Percentiles rank a stretch among this genome's conserved stretches.
Conservation (phyloP, 257 asterid genomes). For the Solanum tarapatanum region DNA sequence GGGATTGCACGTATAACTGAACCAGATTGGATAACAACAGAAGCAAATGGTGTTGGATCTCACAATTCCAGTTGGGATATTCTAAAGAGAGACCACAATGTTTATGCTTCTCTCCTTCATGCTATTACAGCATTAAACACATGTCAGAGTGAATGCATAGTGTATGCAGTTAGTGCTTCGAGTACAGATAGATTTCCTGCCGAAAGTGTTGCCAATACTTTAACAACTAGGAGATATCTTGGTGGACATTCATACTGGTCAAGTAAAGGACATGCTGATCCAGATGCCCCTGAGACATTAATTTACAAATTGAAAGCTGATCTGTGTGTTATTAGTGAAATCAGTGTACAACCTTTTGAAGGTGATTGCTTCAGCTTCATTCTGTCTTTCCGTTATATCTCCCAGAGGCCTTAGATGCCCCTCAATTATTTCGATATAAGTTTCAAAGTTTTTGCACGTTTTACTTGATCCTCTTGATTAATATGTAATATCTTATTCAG, state of each 20-base stretch:
- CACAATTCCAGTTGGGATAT: slow-evolving; percentile 18
- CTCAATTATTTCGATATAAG: not conserved
- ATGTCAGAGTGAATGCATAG: slow-evolving; percentile 39
- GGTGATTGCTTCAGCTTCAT: slow-evolving; percentile 22
- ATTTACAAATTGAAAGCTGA: slow-evolving; percentile 52
- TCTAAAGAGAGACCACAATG: slow-evolving; percentile 41
- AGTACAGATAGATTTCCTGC: slow-evolving; percentile 68
- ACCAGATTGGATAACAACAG: slow-evolving; percentile 2
- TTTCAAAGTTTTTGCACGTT: not conserved
- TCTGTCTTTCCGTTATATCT: not conserved
- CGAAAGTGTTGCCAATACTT: slow-evolving; percentile 59
- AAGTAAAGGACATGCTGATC: slow-evolving; percentile 66
- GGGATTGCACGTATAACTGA: slow-evolving; percentile 18
- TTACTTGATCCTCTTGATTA: not conserved
- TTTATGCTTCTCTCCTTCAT: slow-evolving; percentile 49
- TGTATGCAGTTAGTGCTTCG: slow-evolving; percentile 57
- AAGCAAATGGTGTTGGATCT: slow-evolving; percentile 14
- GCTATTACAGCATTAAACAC: slow-evolving; percentile 35
- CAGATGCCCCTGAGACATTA: slow-evolving; percentile 59
- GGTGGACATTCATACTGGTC: slow-evolving; percentile 77
- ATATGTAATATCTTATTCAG: slow-evolving; percentile 21
- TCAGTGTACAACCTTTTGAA: slow-evolving; percentile 69
- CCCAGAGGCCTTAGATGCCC: not conserved
- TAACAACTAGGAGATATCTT: slow-evolving; percentile 35
- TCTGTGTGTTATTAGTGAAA: slow-evolving; percentile 59